phyloP scores from a whole-genome alignment of 2,329 filamentous ascomycete species.

The Cordyceps tenuipes region DNA sequence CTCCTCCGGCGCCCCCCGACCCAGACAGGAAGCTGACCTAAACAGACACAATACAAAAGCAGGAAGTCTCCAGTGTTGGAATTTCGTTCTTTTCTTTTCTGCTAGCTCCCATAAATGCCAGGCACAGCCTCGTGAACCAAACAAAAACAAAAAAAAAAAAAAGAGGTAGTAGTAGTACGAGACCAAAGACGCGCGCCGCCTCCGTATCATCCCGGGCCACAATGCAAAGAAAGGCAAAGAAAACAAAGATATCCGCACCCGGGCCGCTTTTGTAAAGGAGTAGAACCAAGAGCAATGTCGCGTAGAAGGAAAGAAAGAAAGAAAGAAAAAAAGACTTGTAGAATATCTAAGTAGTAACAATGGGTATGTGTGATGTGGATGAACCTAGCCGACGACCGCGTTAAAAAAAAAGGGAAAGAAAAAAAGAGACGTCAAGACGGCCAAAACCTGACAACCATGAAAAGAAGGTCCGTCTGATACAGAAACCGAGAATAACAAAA shows the following conservation, averaged over 20 bases:
- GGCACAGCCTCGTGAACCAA: neutral
- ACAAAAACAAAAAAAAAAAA: neutral
- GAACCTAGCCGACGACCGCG: neutral
- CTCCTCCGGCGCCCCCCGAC: too few relatives aligned
- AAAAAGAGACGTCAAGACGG: neutral
- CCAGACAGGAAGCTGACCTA: too few relatives aligned
- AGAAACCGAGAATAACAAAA: neutral
- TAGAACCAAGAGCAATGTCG: neutral
- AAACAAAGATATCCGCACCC: too few relatives aligned
- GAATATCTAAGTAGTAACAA: constrained; percentile 2
- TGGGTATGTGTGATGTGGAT: constrained; percentile 6
- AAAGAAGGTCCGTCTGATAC: neutral
- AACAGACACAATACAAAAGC: too few relatives aligned
- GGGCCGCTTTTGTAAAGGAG: neutral
- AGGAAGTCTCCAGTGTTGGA: too few relatives aligned
- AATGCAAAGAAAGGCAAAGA: neutral
- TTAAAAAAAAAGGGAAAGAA: neutral
- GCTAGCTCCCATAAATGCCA: neutral
- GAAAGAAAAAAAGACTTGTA: neutral
- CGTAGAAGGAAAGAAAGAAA: neutral
- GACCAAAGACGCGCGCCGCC: too few relatives aligned
- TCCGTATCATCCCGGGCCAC: too few relatives aligned
- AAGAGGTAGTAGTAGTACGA: too few relatives aligned
- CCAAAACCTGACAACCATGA: neutral
- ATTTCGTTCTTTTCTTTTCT: too few relatives aligned